Evolutionary conservation across 768 basidiomycete genomes (phyloP).

Genomic region (Suillus bovinus): DNA sequence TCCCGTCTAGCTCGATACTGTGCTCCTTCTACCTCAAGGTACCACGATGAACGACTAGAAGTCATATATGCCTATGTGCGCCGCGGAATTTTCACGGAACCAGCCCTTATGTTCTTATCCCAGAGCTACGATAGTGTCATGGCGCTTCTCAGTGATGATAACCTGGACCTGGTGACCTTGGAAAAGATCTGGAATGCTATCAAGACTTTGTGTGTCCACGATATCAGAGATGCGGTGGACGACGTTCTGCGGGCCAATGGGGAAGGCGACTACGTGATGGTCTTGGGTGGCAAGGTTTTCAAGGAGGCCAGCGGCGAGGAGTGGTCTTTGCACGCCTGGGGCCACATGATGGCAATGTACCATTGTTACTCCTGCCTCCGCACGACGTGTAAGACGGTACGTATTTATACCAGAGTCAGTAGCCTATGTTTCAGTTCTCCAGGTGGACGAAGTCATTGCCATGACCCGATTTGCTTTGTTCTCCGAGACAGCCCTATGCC

Average conservation of each 20-base stretch:
- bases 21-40: slow-evolving; percentile 31
- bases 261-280: slow-evolving; percentile 28
- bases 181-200: slow-evolving; percentile 37
- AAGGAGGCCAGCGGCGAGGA: slow-evolving; percentile 26
- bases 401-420: background rate
- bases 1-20: slow-evolving; percentile 36
- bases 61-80: slow-evolving; percentile 39
- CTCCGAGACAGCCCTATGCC: slow-evolving; percentile 16
- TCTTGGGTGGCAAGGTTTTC: slow-evolving; percentile 37
- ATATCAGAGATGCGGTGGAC: slow-evolving; percentile 30
- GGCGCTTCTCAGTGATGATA: slow-evolving; percentile 30
- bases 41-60: slow-evolving; percentile 33
- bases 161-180: slow-evolving; percentile 31
- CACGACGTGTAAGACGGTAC: slow-evolving; percentile 31
- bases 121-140: slow-evolving; percentile 33
- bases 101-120: slow-evolving; percentile 38
- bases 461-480: slow-evolving; percentile 31
- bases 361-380: slow-evolving; percentile 36
- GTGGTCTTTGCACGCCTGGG: slow-evolving; percentile 39
- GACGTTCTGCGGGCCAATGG: slow-evolving; percentile 31
- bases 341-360: slow-evolving; percentile 32
- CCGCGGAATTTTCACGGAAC: slow-evolving; percentile 37
- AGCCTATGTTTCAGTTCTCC: background rate
- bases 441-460: slow-evolving; percentile 33
- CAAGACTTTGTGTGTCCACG: slow-evolving; percentile 27